A percentile compares a stretch with the other conserved stretches of the same genome.
Evolutionary conservation across 331 rosid species (phyloP).

Genomic region (Malus hybrid): DNA sequence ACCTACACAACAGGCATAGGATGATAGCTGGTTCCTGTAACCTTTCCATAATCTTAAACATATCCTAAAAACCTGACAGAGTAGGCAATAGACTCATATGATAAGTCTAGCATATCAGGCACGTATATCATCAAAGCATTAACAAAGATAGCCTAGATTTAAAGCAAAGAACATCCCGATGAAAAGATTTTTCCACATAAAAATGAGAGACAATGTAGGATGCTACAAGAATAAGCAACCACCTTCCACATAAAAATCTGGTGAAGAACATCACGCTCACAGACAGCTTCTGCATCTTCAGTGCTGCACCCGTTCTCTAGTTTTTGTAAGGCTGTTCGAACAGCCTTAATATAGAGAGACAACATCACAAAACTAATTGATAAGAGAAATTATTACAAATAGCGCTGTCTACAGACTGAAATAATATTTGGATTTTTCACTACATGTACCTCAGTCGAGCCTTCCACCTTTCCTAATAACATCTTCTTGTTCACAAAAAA

Average conservation of each 20-base stretch:
- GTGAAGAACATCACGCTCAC: constrained; percentile 37
- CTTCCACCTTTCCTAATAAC: constrained; percentile 54
- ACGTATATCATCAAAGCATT: background rate
- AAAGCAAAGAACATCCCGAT: background rate
- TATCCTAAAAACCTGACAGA: too few species aligned
- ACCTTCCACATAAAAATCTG: constrained; percentile 63
- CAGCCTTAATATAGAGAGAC: constrained; percentile 34
- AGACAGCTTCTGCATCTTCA: constrained; percentile 61
- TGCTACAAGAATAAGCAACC: constrained; percentile 5
- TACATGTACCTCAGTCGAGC: constrained; percentile 42
- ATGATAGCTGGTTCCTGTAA: too few species aligned
- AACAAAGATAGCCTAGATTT: background rate
- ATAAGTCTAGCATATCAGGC: background rate
- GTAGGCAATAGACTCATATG: background rate
- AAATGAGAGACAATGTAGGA: background rate
- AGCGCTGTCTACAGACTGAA: background rate
- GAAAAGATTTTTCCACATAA: background rate
- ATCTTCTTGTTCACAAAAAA: constrained; percentile 21
- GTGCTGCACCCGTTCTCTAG: constrained; percentile 46
- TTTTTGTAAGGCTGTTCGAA: constrained; percentile 40
- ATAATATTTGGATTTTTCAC: background rate
- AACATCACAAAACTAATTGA: background rate
- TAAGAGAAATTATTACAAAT: background rate
- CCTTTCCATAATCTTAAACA: too few species aligned
- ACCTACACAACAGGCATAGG: too few species aligned